phyloP scores from a whole-genome alignment of 306 rosid species.

The Erythrophleum fordii region DNA sequence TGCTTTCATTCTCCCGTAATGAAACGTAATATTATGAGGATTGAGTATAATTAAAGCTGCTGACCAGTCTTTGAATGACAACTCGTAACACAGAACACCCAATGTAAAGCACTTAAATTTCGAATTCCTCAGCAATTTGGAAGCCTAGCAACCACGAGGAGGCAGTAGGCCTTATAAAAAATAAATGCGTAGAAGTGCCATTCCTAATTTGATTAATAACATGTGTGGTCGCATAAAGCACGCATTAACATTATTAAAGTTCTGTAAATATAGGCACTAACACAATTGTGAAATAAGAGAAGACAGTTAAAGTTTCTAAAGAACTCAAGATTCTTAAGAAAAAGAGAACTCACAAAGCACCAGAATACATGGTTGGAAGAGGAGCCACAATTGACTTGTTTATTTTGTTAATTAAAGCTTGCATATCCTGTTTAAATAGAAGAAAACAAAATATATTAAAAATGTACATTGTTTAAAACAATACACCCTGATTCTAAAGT shows the following conservation, averaged over 20 bases:
- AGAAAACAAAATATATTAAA: constrained; percentile 12
- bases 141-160: neutral
- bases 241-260: constrained; percentile 13
- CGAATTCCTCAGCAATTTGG: constrained; percentile 26
- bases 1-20: constrained; percentile 18
- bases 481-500: neutral
- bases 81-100: constrained; percentile 1
- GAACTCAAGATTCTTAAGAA: constrained; percentile 24
- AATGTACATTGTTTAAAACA: neutral
- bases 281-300: constrained; percentile 9
- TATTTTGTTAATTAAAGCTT: constrained; percentile 88
- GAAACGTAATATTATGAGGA: constrained; percentile 13
- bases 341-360: constrained; percentile 78
- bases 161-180: constrained; percentile 5
- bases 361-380: constrained; percentile 83
- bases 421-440: constrained; percentile 81
- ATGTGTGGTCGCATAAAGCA: neutral
- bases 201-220: constrained; percentile 10
- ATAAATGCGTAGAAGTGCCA: constrained; percentile 14
- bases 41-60: constrained; percentile 8
- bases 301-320: neutral
- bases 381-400: constrained; percentile 97
- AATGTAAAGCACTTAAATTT: neutral
- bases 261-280: constrained; percentile 14
- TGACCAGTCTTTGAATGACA: constrained; percentile 1